Evolutionary conservation across 2,329 filamentous ascomycete species (phyloP).

Genomic region (Ophiostoma novo-ulmi): DNA sequence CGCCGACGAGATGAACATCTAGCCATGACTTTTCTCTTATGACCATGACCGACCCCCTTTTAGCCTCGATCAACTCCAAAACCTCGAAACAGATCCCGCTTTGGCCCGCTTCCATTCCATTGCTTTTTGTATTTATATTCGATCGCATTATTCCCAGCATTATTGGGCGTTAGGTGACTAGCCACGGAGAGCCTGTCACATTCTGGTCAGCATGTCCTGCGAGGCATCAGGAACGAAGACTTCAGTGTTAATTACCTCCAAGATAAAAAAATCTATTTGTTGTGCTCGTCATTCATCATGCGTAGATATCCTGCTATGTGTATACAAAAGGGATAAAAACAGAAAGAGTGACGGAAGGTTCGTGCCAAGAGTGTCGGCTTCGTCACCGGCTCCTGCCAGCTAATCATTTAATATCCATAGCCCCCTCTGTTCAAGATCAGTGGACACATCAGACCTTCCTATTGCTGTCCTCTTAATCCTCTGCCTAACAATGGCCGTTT

Average conservation of each 20-base stretch:
- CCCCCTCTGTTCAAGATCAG: not conserved
- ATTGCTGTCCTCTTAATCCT: not conserved
- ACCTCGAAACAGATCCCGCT: not conserved
- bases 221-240: not conserved
- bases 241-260: not conserved
- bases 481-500: not conserved
- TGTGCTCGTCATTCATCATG: not conserved
- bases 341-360: not conserved
- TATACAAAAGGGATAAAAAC: not conserved
- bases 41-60: not conserved
- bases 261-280: not conserved
- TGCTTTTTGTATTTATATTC: not conserved
- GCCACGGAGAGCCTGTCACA: slow-evolving; percentile 1
- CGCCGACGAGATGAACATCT: not conserved
- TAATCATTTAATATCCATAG: slow-evolving; percentile 11
- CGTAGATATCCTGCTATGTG: not conserved
- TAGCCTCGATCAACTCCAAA: not conserved
- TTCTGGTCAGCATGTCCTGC: not conserved
- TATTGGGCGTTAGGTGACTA: slow-evolving; percentile 3
- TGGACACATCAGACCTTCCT: not conserved
- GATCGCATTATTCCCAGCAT: not conserved
- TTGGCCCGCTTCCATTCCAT: not conserved
- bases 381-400: slow-evolving; percentile 15
- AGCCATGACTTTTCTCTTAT: not conserved
- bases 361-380: not conserved